These are phyloP conservation scores for Xylariales sp. DNA, from an alignment of 2,329 filamentous ascomycete species.

Conservation along the genomic window DNA sequence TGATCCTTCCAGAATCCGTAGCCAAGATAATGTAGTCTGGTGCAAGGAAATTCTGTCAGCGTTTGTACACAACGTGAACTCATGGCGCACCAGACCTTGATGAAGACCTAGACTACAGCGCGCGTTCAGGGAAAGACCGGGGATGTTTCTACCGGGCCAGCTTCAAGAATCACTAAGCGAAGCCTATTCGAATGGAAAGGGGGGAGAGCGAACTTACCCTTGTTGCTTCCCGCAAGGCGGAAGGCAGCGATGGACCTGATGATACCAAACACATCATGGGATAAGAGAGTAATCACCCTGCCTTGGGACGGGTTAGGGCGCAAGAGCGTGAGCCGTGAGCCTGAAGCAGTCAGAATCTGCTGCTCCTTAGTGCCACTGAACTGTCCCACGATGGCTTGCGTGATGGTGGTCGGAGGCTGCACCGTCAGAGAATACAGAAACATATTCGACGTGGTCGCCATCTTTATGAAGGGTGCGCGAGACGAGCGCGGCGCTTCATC, in stretches of 20 bases:
- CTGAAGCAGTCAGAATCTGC: slow-evolving; percentile 91
- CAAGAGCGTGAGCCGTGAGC: slow-evolving; percentile 82
- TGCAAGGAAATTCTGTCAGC: slow-evolving; percentile 19
- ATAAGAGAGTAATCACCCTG: slow-evolving; percentile 79
- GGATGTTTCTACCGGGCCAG: slow-evolving; percentile 45
- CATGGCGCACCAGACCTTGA: slow-evolving; percentile 11
- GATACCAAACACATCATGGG: slow-evolving; percentile 95
- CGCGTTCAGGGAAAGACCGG: slow-evolving; percentile 17
- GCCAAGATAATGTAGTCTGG: slow-evolving; percentile 93
- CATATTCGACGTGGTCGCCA: slow-evolving; percentile 98
- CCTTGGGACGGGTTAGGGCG: slow-evolving; percentile 81
- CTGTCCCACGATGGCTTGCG: slow-evolving; percentile 88
- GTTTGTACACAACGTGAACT: slow-evolving; percentile 7
- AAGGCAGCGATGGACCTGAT: slow-evolving; percentile 87
- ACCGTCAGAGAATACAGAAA: slow-evolving; percentile 98
- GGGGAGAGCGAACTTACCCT: slow-evolving; percentile 66
- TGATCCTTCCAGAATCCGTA: slow-evolving; percentile 92
- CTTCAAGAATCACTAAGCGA: slow-evolving; percentile 71
- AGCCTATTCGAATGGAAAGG: slow-evolving; percentile 37
- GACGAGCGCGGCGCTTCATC: slow-evolving; percentile 24
- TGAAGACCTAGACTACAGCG: too few relatives aligned
- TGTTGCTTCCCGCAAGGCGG: slow-evolving; percentile 85
- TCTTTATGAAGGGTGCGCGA: slow-evolving; percentile 38
- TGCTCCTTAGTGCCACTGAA: slow-evolving; percentile 96
- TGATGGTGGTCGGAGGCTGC: slow-evolving; percentile 84